phyloP scores from a whole-genome alignment of 202 grass and related monocot genomes.

The Thinopyrum obtusiflorum region DNA sequence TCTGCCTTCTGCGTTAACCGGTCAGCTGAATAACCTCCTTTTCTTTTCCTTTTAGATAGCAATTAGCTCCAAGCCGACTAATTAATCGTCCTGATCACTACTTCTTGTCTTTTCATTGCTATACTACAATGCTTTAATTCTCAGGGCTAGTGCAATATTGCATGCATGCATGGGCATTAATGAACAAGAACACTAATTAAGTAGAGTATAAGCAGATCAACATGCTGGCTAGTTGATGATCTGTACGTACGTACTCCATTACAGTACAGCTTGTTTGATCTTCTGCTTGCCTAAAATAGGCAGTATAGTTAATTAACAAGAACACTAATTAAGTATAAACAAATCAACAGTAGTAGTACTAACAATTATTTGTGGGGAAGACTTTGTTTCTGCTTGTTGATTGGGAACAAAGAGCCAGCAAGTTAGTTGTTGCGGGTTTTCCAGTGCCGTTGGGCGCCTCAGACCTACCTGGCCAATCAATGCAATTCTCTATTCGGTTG shows the following conservation, averaged over 20 bases:
- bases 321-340: too few relatives aligned
- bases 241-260: not conserved
- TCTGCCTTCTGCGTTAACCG: not conserved
- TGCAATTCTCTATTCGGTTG: conserved; percentile 11
- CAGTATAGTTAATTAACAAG: not conserved
- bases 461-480: conserved; percentile 40
- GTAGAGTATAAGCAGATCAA: not conserved
- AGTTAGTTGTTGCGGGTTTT: conserved; percentile 44
- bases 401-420: conserved; percentile 6
- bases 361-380: not conserved
- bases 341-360: not conserved
- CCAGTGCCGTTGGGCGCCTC: conserved; percentile 48
- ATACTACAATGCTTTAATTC: not conserved
- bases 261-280: not conserved
- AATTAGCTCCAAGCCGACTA: not conserved
- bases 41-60: not conserved
- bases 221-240: not conserved
- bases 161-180: not conserved
- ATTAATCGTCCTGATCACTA: not conserved
- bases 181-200: not conserved
- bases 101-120: not conserved
- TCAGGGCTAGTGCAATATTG: not conserved
- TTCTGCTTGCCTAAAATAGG: conserved; percentile 1
- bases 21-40: not conserved
- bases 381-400: conserved; percentile 19